Conservation (phyloP, 2,329 filamentous ascomycete species). For the Orbilia javanica region DNA sequence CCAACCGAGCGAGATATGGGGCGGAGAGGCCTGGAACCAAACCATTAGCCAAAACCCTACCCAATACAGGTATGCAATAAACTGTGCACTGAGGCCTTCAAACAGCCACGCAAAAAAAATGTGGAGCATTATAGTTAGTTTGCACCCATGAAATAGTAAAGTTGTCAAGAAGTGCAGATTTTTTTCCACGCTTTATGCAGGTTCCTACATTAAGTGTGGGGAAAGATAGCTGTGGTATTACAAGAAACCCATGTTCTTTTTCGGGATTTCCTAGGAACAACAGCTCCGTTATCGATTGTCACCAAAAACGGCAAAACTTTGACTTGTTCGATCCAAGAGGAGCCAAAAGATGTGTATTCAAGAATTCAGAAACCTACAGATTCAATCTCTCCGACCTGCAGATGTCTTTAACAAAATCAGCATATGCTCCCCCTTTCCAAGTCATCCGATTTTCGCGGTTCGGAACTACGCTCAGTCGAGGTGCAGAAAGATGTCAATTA, state of each 20-base stretch:
- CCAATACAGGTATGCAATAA: too few species aligned
- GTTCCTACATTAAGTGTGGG: background rate
- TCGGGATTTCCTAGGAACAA: background rate
- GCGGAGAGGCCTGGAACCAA: slow-evolving; percentile 8
- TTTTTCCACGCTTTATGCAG: background rate
- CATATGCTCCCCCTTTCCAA: slow-evolving; percentile 13
- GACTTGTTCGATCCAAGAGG: background rate
- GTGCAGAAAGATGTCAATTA: background rate
- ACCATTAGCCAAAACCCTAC: background rate
- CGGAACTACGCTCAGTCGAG: slow-evolving; percentile 25
- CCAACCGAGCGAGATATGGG: slow-evolving; percentile 2
- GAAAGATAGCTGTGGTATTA: background rate
- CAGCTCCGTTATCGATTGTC: background rate
- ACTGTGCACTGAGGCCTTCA: slow-evolving; percentile 16
- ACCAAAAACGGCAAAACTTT: background rate
- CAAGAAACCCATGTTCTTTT: background rate
- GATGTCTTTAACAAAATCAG: slow-evolving; percentile 1
- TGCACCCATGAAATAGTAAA: background rate
- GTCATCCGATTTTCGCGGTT: slow-evolving; percentile 33
- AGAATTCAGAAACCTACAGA: background rate
- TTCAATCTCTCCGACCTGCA: background rate
- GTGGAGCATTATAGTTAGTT: background rate
- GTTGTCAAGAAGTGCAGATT: slow-evolving; percentile 5
- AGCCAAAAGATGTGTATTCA: background rate
- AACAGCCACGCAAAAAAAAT: slow-evolving; percentile 7